Percentiles rank a stretch among this genome's conserved stretches.
Evolutionary conservation across 2,329 filamentous ascomycete genomes (phyloP).

Genomic region (Emydomyces testavorans): DNA sequence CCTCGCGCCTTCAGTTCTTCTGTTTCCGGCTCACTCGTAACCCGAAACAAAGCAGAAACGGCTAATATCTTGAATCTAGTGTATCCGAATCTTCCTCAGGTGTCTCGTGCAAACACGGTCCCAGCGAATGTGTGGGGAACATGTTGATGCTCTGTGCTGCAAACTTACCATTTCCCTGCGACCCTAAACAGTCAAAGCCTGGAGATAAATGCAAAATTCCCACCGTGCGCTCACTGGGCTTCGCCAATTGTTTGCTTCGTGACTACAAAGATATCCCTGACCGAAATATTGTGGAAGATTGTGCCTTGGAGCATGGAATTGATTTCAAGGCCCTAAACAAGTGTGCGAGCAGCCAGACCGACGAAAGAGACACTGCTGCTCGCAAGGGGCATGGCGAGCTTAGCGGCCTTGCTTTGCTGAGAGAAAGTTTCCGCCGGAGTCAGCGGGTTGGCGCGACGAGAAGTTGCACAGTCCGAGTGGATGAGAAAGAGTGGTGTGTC

Average conservation of each 20-base stretch:
- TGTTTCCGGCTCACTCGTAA: too few relatives aligned
- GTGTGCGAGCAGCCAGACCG: constrained; percentile 67
- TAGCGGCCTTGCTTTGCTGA: constrained; percentile 36
- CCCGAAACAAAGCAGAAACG: too few relatives aligned
- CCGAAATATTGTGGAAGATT: constrained; percentile 67
- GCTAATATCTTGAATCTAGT: constrained; percentile 54
- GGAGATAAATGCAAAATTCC: constrained; percentile 52
- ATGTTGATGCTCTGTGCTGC: constrained; percentile 88
- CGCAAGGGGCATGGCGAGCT: constrained; percentile 43
- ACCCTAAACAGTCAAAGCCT: constrained; percentile 10
- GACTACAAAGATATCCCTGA: constrained; percentile 69
- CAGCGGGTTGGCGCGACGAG: constrained; percentile 51
- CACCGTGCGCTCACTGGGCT: constrained; percentile 79
- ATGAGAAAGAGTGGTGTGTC: constrained; percentile 73
- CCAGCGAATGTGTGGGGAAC: constrained; percentile 82
- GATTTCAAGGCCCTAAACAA: constrained; percentile 70
- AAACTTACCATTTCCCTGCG: constrained; percentile 42
- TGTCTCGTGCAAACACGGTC: constrained; percentile 79
- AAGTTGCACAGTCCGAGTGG: constrained; percentile 68
- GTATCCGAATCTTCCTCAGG: constrained; percentile 63
- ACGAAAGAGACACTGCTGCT: constrained; percentile 46
- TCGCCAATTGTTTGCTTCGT: constrained; percentile 76
- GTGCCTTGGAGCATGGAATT: constrained; percentile 81
- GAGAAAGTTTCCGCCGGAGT: constrained; percentile 42
- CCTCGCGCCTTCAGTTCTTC: neutral